phyloP scores from a whole-genome alignment of 768 basidiomycete species.

The Amanita molliuscula region DNA sequence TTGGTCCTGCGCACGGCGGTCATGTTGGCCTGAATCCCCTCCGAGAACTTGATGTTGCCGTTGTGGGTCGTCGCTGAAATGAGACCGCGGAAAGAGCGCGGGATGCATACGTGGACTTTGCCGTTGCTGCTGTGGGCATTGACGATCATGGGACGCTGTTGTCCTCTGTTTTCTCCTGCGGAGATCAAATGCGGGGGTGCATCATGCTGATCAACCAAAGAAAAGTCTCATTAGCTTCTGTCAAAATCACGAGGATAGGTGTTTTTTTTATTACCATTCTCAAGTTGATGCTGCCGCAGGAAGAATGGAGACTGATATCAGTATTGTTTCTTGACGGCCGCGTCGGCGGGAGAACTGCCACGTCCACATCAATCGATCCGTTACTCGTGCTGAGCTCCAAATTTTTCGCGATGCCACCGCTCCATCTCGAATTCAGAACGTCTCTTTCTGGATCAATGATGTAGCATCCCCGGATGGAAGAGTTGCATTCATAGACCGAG shows the following conservation, averaged over 20 bases:
- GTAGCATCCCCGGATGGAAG: neutral
- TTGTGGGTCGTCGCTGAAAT: neutral
- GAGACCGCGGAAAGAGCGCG: neutral
- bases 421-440: neutral
- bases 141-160: neutral
- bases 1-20: neutral
- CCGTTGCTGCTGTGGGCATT: neutral
- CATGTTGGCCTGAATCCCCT: neutral
- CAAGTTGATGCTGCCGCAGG: neutral
- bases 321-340: neutral
- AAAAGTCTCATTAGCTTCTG: neutral
- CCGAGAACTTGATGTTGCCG: neutral
- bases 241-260: too few relatives aligned
- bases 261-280: neutral
- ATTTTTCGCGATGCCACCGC: neutral
- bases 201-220: neutral
- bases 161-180: neutral
- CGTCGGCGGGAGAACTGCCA: neutral
- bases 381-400: neutral
- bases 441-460: neutral
- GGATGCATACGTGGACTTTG: neutral
- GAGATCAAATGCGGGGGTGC: neutral
- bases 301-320: neutral
- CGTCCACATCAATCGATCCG: conserved; percentile 2
- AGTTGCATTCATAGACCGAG: neutral